These are phyloP conservation scores for Tetrahymena elliotti DNA, from an alignment of 73 alveolate species.

Conservation along the genomic window DNA sequence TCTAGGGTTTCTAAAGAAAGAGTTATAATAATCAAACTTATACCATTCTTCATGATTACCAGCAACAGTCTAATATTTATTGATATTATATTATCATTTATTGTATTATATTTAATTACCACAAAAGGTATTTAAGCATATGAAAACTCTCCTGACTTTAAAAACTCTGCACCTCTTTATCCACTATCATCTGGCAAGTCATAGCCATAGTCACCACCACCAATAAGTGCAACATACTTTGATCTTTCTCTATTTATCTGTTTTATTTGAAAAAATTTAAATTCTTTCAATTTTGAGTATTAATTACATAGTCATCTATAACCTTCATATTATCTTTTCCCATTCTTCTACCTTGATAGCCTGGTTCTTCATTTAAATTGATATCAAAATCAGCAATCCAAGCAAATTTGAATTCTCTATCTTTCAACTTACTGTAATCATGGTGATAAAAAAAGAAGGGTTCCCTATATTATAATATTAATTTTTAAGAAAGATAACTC, in stretches of 20 bases:
- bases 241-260: neutral
- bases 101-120: neutral
- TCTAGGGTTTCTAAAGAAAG: neutral
- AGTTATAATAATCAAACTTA: neutral
- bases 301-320: neutral
- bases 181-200: neutral
- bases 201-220: neutral
- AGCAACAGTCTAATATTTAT: neutral
- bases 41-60: conserved; percentile 1
- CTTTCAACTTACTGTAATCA: neutral
- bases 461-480: neutral
- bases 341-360: neutral
- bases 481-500: neutral
- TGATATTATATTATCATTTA: neutral
- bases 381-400: neutral
- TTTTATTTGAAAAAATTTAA: neutral
- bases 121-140: neutral
- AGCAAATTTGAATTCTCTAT: neutral
- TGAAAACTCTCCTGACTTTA: neutral
- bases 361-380: neutral
- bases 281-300: neutral
- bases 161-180: neutral
- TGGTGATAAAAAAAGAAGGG: neutral
- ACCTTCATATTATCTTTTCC: neutral
- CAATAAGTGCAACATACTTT: neutral